Evolutionary conservation across 495 filamentous ascomycete species (phyloP).

Genomic region (Hypoxylon crocopeplum): DNA sequence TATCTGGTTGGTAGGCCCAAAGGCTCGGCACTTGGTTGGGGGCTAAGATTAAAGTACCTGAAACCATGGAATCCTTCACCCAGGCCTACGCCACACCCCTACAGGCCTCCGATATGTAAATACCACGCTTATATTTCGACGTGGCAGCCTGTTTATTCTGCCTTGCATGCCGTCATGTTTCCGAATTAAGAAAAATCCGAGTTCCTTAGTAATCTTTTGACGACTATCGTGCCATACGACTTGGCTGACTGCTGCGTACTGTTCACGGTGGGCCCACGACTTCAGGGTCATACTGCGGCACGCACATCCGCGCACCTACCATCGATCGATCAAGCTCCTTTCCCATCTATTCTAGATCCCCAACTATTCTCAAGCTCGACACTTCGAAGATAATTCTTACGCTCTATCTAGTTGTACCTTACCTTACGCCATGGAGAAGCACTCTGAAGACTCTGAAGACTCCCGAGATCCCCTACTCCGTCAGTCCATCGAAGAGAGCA

Average conservation of each 20-base stretch:
- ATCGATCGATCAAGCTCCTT: slow-evolving; percentile 2
- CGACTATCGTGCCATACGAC: too few species aligned
- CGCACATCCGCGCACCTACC: too few species aligned
- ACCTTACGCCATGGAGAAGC: slow-evolving; percentile 12
- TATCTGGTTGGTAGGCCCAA: slow-evolving; percentile 1
- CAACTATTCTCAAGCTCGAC: neutral
- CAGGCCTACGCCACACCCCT: neutral
- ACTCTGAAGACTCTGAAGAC: slow-evolving; percentile 13
- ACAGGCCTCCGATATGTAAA: neutral
- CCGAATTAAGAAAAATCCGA: too few species aligned
- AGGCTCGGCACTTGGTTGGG: slow-evolving; percentile 7
- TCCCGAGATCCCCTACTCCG: slow-evolving; percentile 17
- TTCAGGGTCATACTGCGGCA: neutral
- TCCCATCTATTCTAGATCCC: neutral
- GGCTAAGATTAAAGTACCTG: neutral
- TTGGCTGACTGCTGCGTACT: too few species aligned
- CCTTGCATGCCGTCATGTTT: neutral
- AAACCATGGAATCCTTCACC: neutral
- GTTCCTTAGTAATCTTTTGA: too few species aligned
- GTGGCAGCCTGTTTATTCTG: neutral
- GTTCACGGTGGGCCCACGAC: too few species aligned
- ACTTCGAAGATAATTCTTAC: neutral
- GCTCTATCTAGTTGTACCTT: neutral
- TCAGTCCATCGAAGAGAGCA: slow-evolving; percentile 1
- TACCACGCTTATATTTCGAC: neutral